These are phyloP conservation scores for Ehretia macrophylla DNA, from an alignment of 257 asterid species.

Conservation along the genomic window DNA sequence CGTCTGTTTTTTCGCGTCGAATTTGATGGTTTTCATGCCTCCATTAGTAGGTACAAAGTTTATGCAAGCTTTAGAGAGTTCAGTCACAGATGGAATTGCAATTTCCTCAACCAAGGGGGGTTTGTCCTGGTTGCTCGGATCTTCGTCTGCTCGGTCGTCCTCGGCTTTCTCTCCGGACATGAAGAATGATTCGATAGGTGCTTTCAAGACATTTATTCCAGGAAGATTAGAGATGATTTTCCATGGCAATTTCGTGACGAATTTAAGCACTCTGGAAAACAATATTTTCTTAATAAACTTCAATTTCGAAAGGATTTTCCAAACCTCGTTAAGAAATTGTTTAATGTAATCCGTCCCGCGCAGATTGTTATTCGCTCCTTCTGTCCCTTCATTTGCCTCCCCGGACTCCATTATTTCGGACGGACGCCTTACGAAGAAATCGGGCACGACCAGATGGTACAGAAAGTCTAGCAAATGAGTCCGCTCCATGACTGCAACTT, in stretches of 20 bases:
- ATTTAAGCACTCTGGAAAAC: not conserved
- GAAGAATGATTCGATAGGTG: not conserved
- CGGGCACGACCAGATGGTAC: not conserved
- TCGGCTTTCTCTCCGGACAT: not conserved
- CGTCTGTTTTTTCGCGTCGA: not conserved
- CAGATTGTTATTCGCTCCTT: not conserved
- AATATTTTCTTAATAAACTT: not conserved
- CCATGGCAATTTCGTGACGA: not conserved
- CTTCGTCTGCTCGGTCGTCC: not conserved
- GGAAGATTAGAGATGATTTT: constrained; percentile 2
- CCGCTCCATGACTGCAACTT: not conserved
- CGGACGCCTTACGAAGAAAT: not conserved
- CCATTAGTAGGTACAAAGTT: constrained; percentile 3
- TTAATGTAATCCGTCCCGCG: not conserved
- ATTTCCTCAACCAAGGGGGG: constrained; percentile 15
- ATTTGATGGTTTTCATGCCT: constrained; percentile 8
- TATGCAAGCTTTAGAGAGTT: constrained; percentile 10
- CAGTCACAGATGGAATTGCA: constrained; percentile 16
- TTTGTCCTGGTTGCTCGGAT: not conserved
- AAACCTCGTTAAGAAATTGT: not conserved
- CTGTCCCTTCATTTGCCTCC: not conserved
- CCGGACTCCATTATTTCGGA: not conserved
- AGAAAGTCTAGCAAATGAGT: constrained; percentile 6
- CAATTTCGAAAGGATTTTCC: not conserved
- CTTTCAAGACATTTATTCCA: not conserved